Conservation (phyloP, 805 yeast species). For the Wickerhamiella musiphila region DNA sequence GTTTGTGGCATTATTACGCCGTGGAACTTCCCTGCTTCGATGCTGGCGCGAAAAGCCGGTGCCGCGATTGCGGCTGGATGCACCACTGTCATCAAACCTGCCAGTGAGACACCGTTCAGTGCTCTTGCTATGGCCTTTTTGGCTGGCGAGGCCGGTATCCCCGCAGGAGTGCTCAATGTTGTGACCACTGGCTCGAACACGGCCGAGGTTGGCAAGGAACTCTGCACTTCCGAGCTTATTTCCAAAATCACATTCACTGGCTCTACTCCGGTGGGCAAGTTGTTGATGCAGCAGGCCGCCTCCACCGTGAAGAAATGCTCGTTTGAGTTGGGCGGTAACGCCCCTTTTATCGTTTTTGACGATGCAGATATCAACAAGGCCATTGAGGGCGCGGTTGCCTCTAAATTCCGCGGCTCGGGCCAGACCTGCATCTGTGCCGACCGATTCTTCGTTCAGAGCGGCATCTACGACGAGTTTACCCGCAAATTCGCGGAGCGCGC, state of each 20-base stretch:
- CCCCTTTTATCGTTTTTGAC: slow-evolving; percentile 59
- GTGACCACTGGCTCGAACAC: slow-evolving; percentile 27
- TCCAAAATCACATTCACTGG: slow-evolving; percentile 65
- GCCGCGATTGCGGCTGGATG: slow-evolving; percentile 73
- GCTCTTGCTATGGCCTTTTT: slow-evolving; percentile 52
- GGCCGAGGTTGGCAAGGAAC: slow-evolving; percentile 32
- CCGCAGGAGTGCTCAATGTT: slow-evolving; percentile 50
- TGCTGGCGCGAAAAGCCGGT: slow-evolving; percentile 58
- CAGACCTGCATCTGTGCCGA: slow-evolving; percentile 75
- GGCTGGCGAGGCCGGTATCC: slow-evolving; percentile 51
- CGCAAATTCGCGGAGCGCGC: slow-evolving; percentile 31
- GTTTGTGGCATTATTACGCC: slow-evolving; percentile 68
- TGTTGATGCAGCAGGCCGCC: slow-evolving; percentile 41
- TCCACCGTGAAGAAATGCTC: slow-evolving; percentile 52
- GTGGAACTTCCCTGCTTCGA: slow-evolving; percentile 73
- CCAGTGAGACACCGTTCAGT: slow-evolving; percentile 54
- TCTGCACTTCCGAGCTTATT: slow-evolving; percentile 39
- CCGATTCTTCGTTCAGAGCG: slow-evolving; percentile 47
- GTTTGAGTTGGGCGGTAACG: slow-evolving; percentile 67
- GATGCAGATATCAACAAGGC: slow-evolving; percentile 56
- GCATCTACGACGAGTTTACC: slow-evolving; percentile 46
- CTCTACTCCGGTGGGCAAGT: slow-evolving; percentile 54
- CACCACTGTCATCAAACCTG: slow-evolving; percentile 62
- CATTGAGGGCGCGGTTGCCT: slow-evolving; percentile 43
- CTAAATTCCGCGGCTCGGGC: slow-evolving; percentile 61